Conservation (phyloP, 176 grass and related monocot genomes). For the Triticum dicoccoides region DNA sequence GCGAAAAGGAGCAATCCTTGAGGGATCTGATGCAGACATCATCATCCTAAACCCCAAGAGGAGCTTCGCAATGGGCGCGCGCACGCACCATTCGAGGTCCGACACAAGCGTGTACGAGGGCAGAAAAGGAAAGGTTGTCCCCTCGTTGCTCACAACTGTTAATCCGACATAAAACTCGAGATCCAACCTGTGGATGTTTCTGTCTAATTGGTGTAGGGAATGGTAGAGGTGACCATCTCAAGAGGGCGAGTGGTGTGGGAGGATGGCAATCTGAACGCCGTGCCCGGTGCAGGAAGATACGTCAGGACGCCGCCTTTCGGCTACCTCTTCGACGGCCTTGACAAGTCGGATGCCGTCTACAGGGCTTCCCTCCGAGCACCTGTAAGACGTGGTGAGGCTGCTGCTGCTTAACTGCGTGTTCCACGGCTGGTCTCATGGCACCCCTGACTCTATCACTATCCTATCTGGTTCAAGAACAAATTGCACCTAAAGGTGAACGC, state of each 20-base stretch:
- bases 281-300: slow-evolving; percentile 72
- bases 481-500: slow-evolving; percentile 11
- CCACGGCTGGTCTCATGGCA: background rate
- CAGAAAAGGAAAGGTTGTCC: slow-evolving; percentile 74
- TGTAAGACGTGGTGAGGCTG: slow-evolving; percentile 43
- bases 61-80: slow-evolving; percentile 58
- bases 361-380: slow-evolving; percentile 74
- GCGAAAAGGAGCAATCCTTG: slow-evolving; percentile 77
- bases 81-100: slow-evolving; percentile 76
- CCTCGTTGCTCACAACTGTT: background rate
- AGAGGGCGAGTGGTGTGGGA: slow-evolving; percentile 83
- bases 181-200: slow-evolving; percentile 1
- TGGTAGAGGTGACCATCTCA: slow-evolving; percentile 89
- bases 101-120: slow-evolving; percentile 86
- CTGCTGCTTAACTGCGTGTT: slow-evolving; percentile 19
- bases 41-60: slow-evolving; percentile 84
- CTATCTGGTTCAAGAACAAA: slow-evolving; percentile 15
- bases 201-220: slow-evolving; percentile 48
- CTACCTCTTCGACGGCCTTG: slow-evolving; percentile 81
- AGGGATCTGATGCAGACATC: slow-evolving; percentile 93
- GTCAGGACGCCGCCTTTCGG: slow-evolving; percentile 70
- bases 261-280: slow-evolving; percentile 54
- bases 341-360: slow-evolving; percentile 65
- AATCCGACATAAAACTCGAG: background rate
- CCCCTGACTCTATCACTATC: background rate